Percentiles rank a stretch among this genome's conserved stretches.
Evolutionary conservation across 2,329 filamentous ascomycete species (phyloP).

Genomic region (Cladophialophora chaetospira): DNA sequence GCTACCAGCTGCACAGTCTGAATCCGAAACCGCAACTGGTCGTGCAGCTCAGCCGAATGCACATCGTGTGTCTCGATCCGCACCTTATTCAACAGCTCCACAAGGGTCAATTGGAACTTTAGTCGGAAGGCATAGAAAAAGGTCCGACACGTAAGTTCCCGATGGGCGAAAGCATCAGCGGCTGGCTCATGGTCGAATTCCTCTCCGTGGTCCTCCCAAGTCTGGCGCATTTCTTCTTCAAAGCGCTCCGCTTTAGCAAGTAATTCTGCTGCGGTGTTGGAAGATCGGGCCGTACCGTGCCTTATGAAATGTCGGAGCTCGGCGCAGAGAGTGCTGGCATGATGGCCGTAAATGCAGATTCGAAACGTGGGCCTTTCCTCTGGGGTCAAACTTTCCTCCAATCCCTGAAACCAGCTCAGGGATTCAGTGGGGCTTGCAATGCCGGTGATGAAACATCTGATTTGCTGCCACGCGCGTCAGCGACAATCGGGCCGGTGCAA

Average conservation of each 20-base stretch:
- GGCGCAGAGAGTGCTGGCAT: slow-evolving; percentile 15
- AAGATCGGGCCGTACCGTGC: background rate
- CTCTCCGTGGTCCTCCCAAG: background rate
- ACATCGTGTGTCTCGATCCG: background rate
- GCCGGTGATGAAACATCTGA: slow-evolving; percentile 21
- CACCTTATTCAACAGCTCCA: slow-evolving; percentile 12
- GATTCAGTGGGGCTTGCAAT: slow-evolving; percentile 22
- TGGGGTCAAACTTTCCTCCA: slow-evolving; percentile 9
- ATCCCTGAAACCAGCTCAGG: slow-evolving; percentile 18
- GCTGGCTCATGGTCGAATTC: background rate
- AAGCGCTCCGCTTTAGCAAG: slow-evolving; percentile 13
- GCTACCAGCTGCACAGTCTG: slow-evolving; percentile 7
- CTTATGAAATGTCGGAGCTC: slow-evolving; percentile 13
- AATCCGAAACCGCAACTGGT: slow-evolving; percentile 5
- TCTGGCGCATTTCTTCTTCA: slow-evolving; percentile 8
- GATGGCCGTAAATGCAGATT: slow-evolving; percentile 18
- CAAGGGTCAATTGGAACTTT: slow-evolving; percentile 21
- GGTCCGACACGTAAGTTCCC: slow-evolving; percentile 13
- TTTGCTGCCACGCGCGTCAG: slow-evolving; percentile 16
- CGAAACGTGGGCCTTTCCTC: slow-evolving; percentile 14
- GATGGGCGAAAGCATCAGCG: slow-evolving; percentile 7
- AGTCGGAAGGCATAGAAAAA: slow-evolving; percentile 22
- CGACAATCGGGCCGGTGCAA: background rate
- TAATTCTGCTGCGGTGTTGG: background rate
- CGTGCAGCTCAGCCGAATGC: background rate